Base-by-base conservation (phyloP, 148 eudicot genomes). In the Gaultheria prostrata region DNA sequence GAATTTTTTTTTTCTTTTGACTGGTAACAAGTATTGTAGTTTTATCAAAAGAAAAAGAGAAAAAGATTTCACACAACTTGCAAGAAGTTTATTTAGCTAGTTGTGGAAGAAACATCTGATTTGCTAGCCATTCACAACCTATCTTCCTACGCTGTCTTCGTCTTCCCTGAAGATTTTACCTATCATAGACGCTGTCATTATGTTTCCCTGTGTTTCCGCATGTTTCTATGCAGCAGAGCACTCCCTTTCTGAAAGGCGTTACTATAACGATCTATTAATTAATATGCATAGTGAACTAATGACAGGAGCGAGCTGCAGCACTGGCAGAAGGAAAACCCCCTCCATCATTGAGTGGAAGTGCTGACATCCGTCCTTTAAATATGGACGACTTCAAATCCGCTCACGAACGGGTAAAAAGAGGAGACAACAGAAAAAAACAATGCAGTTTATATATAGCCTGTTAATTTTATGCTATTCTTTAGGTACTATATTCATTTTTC, bases 291-390 rank as follows among this genome's bases (percentile, higher is more conserved):
- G 83, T 87, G 84, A 54, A 76, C 56, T 87, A 83, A 82, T 86
- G 65, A 72, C 93, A 97, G 99, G 99, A 95, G 85, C 89, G 61
- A 82, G 91, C 86, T 63, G 87, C 91, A 17, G 99, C 99, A 83
- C 76, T 90, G 81, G 94, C 93, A 61, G 98, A 93, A 85, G 92
- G 94, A 71, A 92, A 80, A 89, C 87, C 95, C 81, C 85, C 91
- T 86, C 98, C 98, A 45, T 90, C 98, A 43, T 49, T 80, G 63
- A 85, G 86, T 59, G 83, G 80, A 53, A 80, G 87, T 81, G 79
- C 84, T 32, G 87, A 85, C 77, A 81, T 85, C 30, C 75, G 87
- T 45, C 77, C 87, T 81, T 76, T 85, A 76, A 85, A 85, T 5
- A 74, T 85, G 87, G 84, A 81, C 3, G 87, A 85, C 54, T 85